phyloP scores from a whole-genome alignment of 805 yeast genomes.

The Spencermartinsiella europaea region DNA sequence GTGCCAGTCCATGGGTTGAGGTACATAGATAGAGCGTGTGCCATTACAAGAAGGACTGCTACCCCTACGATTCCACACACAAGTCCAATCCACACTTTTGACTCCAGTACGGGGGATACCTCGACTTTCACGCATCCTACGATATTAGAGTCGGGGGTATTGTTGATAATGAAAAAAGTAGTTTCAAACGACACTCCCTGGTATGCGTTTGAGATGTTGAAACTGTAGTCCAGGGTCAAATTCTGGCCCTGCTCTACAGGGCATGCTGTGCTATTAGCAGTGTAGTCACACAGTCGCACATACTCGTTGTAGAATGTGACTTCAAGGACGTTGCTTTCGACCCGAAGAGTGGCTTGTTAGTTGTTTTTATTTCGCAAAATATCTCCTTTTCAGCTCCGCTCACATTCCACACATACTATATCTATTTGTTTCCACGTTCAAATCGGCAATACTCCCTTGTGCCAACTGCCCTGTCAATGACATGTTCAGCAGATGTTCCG shows the following conservation, averaged over 20 bases:
- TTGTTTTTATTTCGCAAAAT: neutral
- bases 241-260: constrained; percentile 21
- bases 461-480: constrained; percentile 14
- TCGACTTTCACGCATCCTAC: constrained; percentile 46
- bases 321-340: constrained; percentile 21
- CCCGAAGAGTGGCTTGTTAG: constrained; percentile 23
- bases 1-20: constrained; percentile 54
- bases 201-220: constrained; percentile 16
- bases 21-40: constrained; percentile 35
- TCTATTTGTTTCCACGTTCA: constrained; percentile 20
- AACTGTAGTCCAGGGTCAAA: constrained; percentile 17
- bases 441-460: constrained; percentile 16
- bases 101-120: constrained; percentile 45
- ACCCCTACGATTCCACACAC: constrained; percentile 38
- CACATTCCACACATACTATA: constrained; percentile 11
- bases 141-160: constrained; percentile 22
- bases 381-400: neutral
- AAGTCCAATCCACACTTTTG: constrained; percentile 37
- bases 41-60: constrained; percentile 34
- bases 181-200: constrained; percentile 24
- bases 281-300: constrained; percentile 25
- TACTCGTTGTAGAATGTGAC: constrained; percentile 18
- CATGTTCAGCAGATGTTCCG: constrained; percentile 3
- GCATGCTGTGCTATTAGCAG: constrained; percentile 17
- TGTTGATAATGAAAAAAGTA: constrained; percentile 24